Evolutionary conservation across 441 rosid species (phyloP), one percentile per base, ranked within the genome.

Genomic region (Populus tomentosa): DNA sequence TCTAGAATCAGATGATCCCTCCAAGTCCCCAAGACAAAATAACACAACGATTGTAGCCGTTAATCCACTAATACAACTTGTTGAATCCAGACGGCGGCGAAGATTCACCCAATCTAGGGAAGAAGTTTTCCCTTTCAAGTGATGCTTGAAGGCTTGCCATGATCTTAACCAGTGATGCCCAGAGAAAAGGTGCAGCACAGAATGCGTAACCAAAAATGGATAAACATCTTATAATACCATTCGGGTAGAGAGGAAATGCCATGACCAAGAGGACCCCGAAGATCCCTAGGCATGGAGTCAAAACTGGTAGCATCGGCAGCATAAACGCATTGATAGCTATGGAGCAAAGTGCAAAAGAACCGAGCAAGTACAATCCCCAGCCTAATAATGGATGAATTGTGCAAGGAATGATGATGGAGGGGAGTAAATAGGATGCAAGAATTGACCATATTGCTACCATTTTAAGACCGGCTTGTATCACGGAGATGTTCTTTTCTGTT

Each of bases 361-460:
- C 97, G 7, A 89, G 83, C 79, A 94, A 83, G 88, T 95, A 95
- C 28, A 93, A 24, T 6, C 82, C 84, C 98, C 99, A 95, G 59
- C 98, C 99, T 0, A 90, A 56, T 61, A 95, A 6, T 1, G 98
- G 97, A 79, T 95, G 93, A 36, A 92, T 77, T 1, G 99, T 95
- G 42, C 86, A 83, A 64, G 98, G 99, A 36, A 93, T 86, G 67
- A 87, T 81, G 82, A 92, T 84, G 89, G 91, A 92, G 2, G 99
- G 98, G 38, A 90, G 69, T 3, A 83, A 14, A 83, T 95, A 91
- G 32, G 97, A 90, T 23, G 86, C 89, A 32, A 95, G 83, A 74
- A 95, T 89, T 33, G 89, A 90, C 87, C 93, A 86, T 23, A 92
- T 67, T 14, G 94, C 94, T 11, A 88, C 16, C n/a, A 88, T 16